phyloP scores from a whole-genome alignment of 331 rosid species.

The Stylosanthes scabra region DNA sequence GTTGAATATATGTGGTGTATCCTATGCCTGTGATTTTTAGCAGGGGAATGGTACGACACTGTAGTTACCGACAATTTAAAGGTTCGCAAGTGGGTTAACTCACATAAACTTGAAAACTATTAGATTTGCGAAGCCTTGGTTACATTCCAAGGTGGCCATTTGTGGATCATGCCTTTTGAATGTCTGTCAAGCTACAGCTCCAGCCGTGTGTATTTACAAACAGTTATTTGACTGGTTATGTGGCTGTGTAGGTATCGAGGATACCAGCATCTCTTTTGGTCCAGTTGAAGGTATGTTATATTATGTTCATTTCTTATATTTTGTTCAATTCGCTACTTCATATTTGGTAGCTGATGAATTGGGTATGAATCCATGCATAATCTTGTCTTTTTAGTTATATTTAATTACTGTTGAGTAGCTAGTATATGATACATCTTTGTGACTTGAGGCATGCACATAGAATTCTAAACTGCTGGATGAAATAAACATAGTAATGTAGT shows the following conservation, averaged over 20 bases:
- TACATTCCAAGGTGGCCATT: conserved; percentile 1
- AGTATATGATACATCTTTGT: conserved; percentile 14
- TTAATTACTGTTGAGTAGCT: conserved; percentile 25
- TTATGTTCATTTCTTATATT: not conserved
- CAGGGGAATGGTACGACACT: not conserved
- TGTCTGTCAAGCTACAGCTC: conserved; percentile 27
- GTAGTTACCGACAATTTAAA: conserved; percentile 26
- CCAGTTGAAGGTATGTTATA: conserved; percentile 87
- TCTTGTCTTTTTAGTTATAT: conserved; percentile 30
- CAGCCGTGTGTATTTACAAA: conserved; percentile 10
- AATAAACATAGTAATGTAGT: not conserved
- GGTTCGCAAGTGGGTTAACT: conserved; percentile 13
- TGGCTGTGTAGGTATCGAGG: conserved; percentile 77
- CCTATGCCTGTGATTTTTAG: conserved; percentile 29
- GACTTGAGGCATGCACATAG: conserved; percentile 13
- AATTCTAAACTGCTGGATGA: conserved; percentile 12
- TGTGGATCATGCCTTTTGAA: conserved; percentile 3
- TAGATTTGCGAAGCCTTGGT: conserved; percentile 15
- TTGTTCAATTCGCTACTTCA: conserved; percentile 32
- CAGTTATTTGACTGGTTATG: conserved; percentile 36
- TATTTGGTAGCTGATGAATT: conserved; percentile 24
- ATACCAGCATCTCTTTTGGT: conserved; percentile 79
- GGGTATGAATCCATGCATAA: conserved; percentile 19
- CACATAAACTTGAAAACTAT: conserved; percentile 22
- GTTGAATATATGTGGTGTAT: conserved; percentile 3